Base-by-base conservation (phyloP, 164 flowering plant species). In the Berberis thunbergii region DNA sequence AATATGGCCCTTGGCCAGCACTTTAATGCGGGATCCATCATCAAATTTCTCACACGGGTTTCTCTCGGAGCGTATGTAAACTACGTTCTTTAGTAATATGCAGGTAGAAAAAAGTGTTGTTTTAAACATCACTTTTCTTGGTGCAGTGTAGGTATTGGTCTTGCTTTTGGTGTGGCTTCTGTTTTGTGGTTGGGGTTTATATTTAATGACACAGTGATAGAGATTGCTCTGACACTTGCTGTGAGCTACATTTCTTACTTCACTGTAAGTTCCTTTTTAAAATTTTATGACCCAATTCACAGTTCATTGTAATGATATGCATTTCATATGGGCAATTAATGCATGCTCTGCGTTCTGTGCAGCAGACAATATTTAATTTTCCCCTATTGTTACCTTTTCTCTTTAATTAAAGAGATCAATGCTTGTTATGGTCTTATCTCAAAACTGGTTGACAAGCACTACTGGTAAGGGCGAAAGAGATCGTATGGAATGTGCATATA, bases 241-340 rank as follows among this genome's bases (percentile, higher is more conserved):
- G 92, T 93, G 84, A 93, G 97, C 94, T 93, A 90, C 70, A 67
- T 86, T 55, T 86, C 94, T 56, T 93, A 74, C 77, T 93, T 86
- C 83, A 88, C 89, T 12, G 98, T 93, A 88, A 71, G 96, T 71
- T 73, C 8, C 61, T 75, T 10, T 26, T 46, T 3, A 4, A 52
- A 52, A 26, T 52, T 52, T 3, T 52, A 4, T 52, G 3, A 8
- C 49, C 8, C 49, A 4, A 4, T 46, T 8, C 7, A 4, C 5
- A 46, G 7, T 46, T 10, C 10, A 10, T 50, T 50, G 3, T 50
- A 12, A 50, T 50, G 54, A 3, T 26, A 50, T 7, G 49, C 7
- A 46, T 46, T 46, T 46, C 54, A 50, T 50, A 50, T 4, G 3
- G 3, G 54, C n/a, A n/a, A 50, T 50, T 50, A 26, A 9, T 9